Percentiles rank a stretch among this genome's conserved stretches.
phyloP scores from a whole-genome alignment of 75 land plant species.

The Sequoiadendron giganteum region DNA sequence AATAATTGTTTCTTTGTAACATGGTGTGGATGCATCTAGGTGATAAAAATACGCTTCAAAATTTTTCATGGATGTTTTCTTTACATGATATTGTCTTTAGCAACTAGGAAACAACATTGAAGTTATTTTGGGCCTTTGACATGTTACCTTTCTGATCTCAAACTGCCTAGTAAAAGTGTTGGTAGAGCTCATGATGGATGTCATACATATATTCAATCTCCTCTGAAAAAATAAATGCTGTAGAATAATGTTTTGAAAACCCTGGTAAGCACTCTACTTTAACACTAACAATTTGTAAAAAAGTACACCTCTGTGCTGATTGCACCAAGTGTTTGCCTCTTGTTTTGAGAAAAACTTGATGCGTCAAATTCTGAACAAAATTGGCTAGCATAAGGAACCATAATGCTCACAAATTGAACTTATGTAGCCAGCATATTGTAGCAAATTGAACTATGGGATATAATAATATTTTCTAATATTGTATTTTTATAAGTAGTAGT shows the following conservation, averaged over 20 bases:
- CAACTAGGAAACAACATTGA: background rate
- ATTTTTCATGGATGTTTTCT: background rate
- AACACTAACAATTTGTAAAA: no score
- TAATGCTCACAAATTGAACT: background rate
- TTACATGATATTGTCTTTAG: background rate
- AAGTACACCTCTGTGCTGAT: no score
- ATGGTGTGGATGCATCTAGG: background rate
- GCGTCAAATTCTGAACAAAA: no score
- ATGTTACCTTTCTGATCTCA: background rate
- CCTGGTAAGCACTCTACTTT: background rate
- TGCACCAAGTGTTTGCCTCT: background rate
- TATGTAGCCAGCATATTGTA: background rate
- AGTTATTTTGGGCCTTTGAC: background rate
- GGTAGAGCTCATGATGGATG: background rate
- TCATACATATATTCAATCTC: background rate
- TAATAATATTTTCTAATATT: no score
- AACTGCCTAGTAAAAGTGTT: background rate
- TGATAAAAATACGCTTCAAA: background rate
- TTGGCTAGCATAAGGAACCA: background rate
- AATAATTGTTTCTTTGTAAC: background rate
- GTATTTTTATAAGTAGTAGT: no score
- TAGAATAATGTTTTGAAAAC: background rate
- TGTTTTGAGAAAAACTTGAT: background rate
- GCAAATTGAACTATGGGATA: no score
- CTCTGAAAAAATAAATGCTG: background rate